Base-by-base conservation (phyloP, 257 asterid genomes). In the Osmanthus fragrans region DNA sequence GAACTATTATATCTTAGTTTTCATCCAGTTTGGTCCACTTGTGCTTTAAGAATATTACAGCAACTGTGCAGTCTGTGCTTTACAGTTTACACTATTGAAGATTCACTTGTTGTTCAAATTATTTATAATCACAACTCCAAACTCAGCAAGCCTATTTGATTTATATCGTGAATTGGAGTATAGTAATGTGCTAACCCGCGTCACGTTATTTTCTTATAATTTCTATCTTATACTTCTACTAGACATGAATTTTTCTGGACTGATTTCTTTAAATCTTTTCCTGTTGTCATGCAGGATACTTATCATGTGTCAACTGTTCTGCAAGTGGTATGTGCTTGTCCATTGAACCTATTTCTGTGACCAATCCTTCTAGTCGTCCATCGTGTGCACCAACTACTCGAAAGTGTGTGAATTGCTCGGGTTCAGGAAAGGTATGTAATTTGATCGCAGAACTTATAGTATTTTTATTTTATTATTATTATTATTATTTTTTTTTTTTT, bases 301-400 rank as follows among this genome's bases (percentile, higher is more conserved):
- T 94, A 97, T 89, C 96, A 68, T 94, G 98, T 32, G 98, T 97
- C 3, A 93, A 90, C 8, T 94, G 98, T 77, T 90, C 95, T 74
- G 91, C 91, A 47, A 86, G 94, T 76, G 98, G 98, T 32, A 81
- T 87, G 85, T 91, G 96, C 87, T 80, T 92, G 85, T 85, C 87
- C 56, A 76, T 81, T 19, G 97, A 90, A 80, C 92, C 95, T 13
- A 82, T 86, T 77, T 76, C 89, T 36, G 79, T 87, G 75, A 74
- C 86, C 54, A 81, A 81, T 58, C 90, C 83, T 76, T 79, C 92
- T 36, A 56, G 71, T 60, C 78, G 74, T 33, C 87, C 89, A 12
- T 82, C 89, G 85, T 78, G 73, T 64, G 92, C 87, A 32, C 93
- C 96, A 54, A 84, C 91, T 12, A 87, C 92, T 73, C 86, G 80